phyloP scores from a whole-genome alignment of 129 eudicot genomes.

The Artemisia tridentata region DNA sequence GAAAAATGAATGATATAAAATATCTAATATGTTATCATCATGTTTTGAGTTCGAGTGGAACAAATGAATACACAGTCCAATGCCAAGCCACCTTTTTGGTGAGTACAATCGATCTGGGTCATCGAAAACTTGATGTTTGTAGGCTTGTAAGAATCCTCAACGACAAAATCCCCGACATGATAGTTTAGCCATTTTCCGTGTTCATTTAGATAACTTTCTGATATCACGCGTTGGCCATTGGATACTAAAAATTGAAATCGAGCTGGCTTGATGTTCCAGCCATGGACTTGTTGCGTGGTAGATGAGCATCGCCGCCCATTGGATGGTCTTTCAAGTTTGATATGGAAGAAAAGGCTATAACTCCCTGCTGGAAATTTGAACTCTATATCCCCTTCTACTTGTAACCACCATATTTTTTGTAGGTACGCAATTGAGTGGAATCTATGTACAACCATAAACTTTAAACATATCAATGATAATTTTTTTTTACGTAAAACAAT shows the following conservation, averaged over 20 bases:
- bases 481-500: background rate
- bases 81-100: slow-evolving; percentile 78
- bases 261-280: slow-evolving; percentile 70
- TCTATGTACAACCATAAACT: slow-evolving; percentile 27
- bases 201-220: slow-evolving; percentile 41
- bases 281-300: slow-evolving; percentile 42
- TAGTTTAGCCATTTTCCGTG: slow-evolving; percentile 47
- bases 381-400: slow-evolving; percentile 68
- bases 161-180: slow-evolving; percentile 67
- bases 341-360: slow-evolving; percentile 67
- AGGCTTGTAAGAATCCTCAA: slow-evolving; percentile 31
- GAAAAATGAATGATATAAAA: too few relatives aligned
- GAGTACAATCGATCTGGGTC: slow-evolving; percentile 88
- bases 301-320: background rate
- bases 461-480: background rate
- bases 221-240: slow-evolving; percentile 36
- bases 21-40: slow-evolving; percentile 10
- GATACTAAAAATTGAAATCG: slow-evolving; percentile 51
- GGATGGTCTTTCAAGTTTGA: slow-evolving; percentile 50
- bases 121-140: slow-evolving; percentile 61
- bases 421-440: slow-evolving; percentile 74
- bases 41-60: slow-evolving; percentile 21
- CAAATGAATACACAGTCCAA: slow-evolving; percentile 62
- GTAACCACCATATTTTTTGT: slow-evolving; percentile 87
- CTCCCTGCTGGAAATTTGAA: slow-evolving; percentile 63